These are phyloP conservation scores for Glycine tomentella DNA, from an alignment of 306 rosid genomes.

Conservation along the genomic window DNA sequence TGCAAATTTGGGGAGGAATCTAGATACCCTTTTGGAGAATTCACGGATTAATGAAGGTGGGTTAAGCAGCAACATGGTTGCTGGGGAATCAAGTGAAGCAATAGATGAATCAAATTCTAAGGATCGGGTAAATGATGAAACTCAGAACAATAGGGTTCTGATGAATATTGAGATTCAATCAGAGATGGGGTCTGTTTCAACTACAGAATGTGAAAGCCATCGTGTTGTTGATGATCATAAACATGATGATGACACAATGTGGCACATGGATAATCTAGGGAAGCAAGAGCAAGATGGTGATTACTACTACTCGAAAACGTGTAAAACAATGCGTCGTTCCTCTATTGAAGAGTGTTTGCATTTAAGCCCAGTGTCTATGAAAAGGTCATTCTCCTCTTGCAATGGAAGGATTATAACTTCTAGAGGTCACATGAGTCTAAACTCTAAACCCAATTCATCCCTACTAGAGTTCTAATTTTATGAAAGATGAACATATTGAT, in stretches of 20 bases:
- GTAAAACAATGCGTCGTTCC: conserved; percentile 45
- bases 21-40: conserved; percentile 53
- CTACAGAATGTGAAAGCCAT: neutral
- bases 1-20: conserved; percentile 31
- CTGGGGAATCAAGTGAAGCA: conserved; percentile 52
- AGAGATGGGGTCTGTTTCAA: conserved; percentile 9
- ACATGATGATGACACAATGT: conserved; percentile 12
- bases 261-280: neutral
- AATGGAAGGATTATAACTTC: conserved; percentile 51
- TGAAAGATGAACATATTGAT: conserved; percentile 21
- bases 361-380: conserved; percentile 66
- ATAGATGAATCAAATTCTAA: conserved; percentile 40
- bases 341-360: conserved; percentile 57
- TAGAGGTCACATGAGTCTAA: conserved; percentile 44
- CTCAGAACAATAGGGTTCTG: neutral
- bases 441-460: conserved; percentile 42
- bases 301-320: conserved; percentile 7
- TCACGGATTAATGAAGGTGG: conserved; percentile 33
- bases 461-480: conserved; percentile 7
- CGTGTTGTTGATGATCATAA: conserved; percentile 8
- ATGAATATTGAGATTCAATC: neutral
- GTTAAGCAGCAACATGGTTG: conserved; percentile 22
- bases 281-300: conserved; percentile 34
- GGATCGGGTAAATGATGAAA: neutral
- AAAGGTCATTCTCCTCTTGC: conserved; percentile 61